Base-by-base conservation (phyloP, 2,329 filamentous ascomycete genomes). In the Claviceps lovelessii region DNA sequence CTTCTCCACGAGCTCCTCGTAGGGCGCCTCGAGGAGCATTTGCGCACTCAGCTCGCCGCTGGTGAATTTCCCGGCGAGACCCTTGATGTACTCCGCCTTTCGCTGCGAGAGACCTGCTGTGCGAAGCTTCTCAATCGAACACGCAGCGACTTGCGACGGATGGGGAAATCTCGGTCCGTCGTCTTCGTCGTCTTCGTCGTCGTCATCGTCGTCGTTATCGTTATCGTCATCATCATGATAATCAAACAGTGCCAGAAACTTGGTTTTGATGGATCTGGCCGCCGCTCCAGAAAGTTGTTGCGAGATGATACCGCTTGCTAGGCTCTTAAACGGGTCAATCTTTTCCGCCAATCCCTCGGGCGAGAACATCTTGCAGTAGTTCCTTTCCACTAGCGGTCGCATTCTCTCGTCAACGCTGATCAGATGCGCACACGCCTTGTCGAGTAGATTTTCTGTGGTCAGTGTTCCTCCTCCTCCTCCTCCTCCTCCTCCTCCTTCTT, bases 271-370 rank as follows among this genome's bases (percentile, higher is more conserved):
- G 6, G 87, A 87, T 61, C 81, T 85, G 13, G 93, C 93, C 0
- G 93, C 93, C 6, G 90, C 89, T 19, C 91, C 90, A 0, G 90
- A 95, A 23, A 98, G 91, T 72, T 98, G 93, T 71, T 97, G 93
- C 53, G 88, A 90, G 62, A 97, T 95, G 65, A 98, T 96, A 52
- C 90, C 86, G 68, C 85, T 90, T 44, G 81, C 79, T 39, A 98
- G 76, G 55, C 81, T 84, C 61, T 86, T 84, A 64, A 96, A 98
- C 0, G 93, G 93, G 69, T 97, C 89, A 57, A 96, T 81, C 59
- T 81, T 76, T 68, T 96, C 89, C 33, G 84, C 81, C n/a, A 97
- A 72, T 0, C 90, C 89, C 58, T 86, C 84, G 0, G 88, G 79
- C 1, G 84, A 86, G 70, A 97, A 97, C 17, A 93, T 72, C 54